Conservation (phyloP, 805 yeast species). For the Saccharomycopsis selenospora region DNA sequence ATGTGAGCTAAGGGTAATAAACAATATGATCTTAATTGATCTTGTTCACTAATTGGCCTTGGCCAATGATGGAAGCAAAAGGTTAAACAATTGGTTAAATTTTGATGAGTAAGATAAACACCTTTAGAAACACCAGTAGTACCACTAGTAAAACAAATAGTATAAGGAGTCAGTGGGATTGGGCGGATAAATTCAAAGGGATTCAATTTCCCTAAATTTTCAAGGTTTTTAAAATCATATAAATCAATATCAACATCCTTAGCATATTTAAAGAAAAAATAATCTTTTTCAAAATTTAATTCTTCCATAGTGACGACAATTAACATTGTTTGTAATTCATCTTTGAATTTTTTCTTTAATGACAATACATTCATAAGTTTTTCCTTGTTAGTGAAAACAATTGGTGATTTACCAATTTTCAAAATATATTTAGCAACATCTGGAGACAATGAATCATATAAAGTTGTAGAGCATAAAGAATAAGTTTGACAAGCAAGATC, state of each 20-base stretch:
- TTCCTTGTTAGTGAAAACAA: conserved; percentile 38
- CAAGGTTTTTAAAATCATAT: conserved; percentile 27
- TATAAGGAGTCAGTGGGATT: conserved; percentile 36
- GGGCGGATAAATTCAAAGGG: conserved; percentile 34
- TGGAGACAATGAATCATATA: conserved; percentile 41
- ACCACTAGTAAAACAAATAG: conserved; percentile 69
- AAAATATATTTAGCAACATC: conserved; percentile 47
- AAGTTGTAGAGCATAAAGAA: conserved; percentile 37
- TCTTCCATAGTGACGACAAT: conserved; percentile 22
- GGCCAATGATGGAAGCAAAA: conserved; percentile 26
- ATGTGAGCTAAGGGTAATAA: conserved; percentile 55
- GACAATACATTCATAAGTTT: conserved; percentile 36
- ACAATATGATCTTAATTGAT: conserved; percentile 29
- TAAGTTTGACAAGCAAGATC: conserved; percentile 51
- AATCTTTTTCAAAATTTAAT: conserved; percentile 5
- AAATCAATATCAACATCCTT: conserved; percentile 28
- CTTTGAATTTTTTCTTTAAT: conserved; percentile 31
- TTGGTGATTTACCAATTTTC: conserved; percentile 44
- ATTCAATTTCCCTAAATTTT: conserved; percentile 29
- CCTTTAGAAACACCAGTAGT: conserved; percentile 82
- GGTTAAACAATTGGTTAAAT: conserved; percentile 36
- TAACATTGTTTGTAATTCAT: conserved; percentile 16
- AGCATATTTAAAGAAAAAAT: conserved; percentile 7
- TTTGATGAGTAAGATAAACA: conserved; percentile 55
- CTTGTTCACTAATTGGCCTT: conserved; percentile 22